Base-by-base conservation (phyloP, 768 basidiomycete genomes). In the Kwoniella shandongensis region DNA sequence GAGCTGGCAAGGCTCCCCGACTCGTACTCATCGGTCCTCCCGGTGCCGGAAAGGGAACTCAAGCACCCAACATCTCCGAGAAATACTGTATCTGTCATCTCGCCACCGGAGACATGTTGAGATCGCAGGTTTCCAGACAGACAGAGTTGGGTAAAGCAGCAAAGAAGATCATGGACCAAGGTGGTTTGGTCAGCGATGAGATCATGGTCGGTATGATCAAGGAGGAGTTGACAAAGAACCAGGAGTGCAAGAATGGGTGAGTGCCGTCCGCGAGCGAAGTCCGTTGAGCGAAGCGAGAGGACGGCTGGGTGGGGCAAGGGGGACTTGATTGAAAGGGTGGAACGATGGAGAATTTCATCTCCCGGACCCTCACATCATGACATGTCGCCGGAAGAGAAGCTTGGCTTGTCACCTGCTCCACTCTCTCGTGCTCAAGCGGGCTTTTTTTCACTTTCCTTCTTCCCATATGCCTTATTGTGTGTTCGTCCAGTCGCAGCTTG, bases 141-240 rank as follows among this genome's bases (percentile, higher is more conserved):
- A 96, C 96, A 3, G 79, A 83, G 40, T 84, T 99, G 39, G 96
- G 96, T 61, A 79, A 87, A 44, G 83, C 88, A 69, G 96, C 96
- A 18, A 98, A 99, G 83, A 92, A 91, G 78, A 86, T 98, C 75
- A 96, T 99, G 88, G 94, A 98, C 76, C 83, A 84, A 22, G 96
- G 96, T 36, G 89, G 87, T n/a, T 85, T 99, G 54, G 92, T 99
- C 52, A 82, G 85, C 41, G 96, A 99, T 75, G 92, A 98, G 55
- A 93, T 98, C 71, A 87, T 99, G 85, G 91, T 99, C 32, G 86
- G 86, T 51, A 98, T 99, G 86, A 98, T 99, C 79, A 88, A 88
- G 79, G 84, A 90, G 74, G 91, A 99, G 81, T 81, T 99, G 50
- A 88, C 91, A 76, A 88, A 85, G 77, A 99, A 99, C 83, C 82